These are phyloP conservation scores for Fragaria vesca DNA, from an alignment of 306 rosid genomes.

Conservation along the genomic window DNA sequence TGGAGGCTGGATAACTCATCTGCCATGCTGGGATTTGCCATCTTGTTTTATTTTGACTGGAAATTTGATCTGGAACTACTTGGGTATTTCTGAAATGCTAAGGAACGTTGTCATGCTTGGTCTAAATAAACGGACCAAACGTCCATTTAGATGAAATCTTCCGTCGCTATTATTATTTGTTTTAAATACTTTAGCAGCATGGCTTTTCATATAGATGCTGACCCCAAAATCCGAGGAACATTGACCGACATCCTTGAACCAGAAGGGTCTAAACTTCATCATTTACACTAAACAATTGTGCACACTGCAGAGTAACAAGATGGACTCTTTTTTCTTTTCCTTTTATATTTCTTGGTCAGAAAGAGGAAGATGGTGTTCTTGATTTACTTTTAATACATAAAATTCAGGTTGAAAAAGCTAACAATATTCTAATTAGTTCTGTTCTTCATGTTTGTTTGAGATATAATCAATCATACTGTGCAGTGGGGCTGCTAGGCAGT, in stretches of 20 bases:
- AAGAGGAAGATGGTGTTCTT: neutral
- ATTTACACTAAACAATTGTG: constrained; percentile 5
- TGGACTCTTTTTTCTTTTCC: neutral
- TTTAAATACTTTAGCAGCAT: neutral
- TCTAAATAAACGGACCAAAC: neutral
- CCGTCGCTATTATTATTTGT: neutral
- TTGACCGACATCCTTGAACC: constrained; percentile 5
- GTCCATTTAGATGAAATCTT: neutral
- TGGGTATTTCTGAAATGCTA: neutral
- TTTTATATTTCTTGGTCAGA: neutral
- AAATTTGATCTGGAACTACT: neutral
- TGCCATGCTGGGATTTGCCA: neutral
- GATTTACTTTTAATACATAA: neutral
- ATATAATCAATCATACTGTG: neutral
- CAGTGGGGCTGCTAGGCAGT: constrained; percentile 35
- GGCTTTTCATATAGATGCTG: neutral
- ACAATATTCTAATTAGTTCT: neutral
- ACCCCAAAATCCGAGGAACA: neutral
- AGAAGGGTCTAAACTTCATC: neutral
- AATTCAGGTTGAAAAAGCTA: neutral
- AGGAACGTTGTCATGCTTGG: neutral
- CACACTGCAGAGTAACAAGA: neutral
- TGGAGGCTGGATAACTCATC: constrained; percentile 1
- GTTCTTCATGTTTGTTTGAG: neutral
- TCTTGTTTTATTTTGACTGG: constrained; percentile 11